Evolutionary conservation across 345 rosid species (phyloP), one percentile per base, ranked within the genome.

Genomic region (Tarenaya hassleriana): DNA sequence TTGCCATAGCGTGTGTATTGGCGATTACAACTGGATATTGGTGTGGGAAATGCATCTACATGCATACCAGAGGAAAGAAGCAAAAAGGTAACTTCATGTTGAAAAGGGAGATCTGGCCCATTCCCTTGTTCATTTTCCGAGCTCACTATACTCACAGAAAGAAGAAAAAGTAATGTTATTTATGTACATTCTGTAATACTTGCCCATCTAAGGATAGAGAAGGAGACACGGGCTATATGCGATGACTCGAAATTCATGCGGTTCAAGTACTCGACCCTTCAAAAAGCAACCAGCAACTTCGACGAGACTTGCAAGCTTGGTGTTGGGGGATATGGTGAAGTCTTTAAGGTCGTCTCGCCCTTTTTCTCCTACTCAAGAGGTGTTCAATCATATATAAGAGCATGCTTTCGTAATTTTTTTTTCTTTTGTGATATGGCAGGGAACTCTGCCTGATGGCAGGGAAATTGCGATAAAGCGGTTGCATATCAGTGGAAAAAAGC

Each of bases 401-500:
- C 16, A 47, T 12, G 24, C 10, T 33, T 7, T 12, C 11, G 12
- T 8, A 10, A n/a, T n/a, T n/a, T n/a, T n/a, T 7, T 14, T 34
- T 14, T 4, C 21, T 32, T n/a, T 64, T 3, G n/a, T n/a, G 20
- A 12, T 20, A 4, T 21, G 38, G 52, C 29, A 76, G 84, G 91
- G 91, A 37, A 77, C 76, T 19, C 70, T 83, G 17, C 73, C 64
- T 37, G 91, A 83, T 32, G 81, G 87, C 15, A 74, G 91, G 72
- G 91, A 80, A 68, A 76, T 80, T 1, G 84, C 87, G 24, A 55
- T 83, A 33, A 83, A 83, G 42, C 79, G 82, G 12, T 48, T 80
- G 10, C 71, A 50, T 34, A 45, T 62, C 29, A 38, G 47, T 27
- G 63, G 75, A 20, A 70, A 57, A 38, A 56, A 47, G 21, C 61